Evolutionary conservation across 495 filamentous ascomycete genomes (phyloP).

Genomic region (Recurvomyces mirabilis): DNA sequence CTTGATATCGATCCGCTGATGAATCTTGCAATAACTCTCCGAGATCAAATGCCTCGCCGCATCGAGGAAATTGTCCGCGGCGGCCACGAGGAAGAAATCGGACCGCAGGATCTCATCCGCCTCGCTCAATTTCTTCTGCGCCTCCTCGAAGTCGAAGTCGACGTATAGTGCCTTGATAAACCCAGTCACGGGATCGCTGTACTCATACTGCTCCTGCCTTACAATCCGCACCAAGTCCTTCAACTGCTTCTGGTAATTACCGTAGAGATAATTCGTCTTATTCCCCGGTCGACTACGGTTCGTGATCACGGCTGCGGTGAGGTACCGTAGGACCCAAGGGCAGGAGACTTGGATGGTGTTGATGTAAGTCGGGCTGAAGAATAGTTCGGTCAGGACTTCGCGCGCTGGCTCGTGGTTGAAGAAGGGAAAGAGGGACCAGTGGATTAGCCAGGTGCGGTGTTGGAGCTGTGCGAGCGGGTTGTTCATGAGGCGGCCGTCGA

Average conservation of each 20-base stretch:
- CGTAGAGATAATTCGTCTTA: slow-evolving; percentile 25
- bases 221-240: slow-evolving; percentile 93
- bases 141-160: slow-evolving; percentile 98
- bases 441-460: slow-evolving; percentile 91
- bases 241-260: slow-evolving; percentile 90
- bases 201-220: slow-evolving; percentile 94
- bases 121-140: slow-evolving; percentile 78
- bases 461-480: slow-evolving; percentile 88
- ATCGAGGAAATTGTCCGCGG: slow-evolving; percentile 85
- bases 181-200: slow-evolving; percentile 87
- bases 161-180: slow-evolving; percentile 94
- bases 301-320: slow-evolving; percentile 90
- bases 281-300: slow-evolving; percentile 62
- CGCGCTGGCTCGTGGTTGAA: slow-evolving; percentile 93
- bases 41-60: slow-evolving; percentile 91
- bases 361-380: slow-evolving; percentile 93
- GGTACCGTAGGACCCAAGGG: slow-evolving; percentile 92
- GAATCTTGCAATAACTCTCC: slow-evolving; percentile 98
- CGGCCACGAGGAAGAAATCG: slow-evolving; percentile 87
- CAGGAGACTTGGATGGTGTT: slow-evolving; percentile 98
- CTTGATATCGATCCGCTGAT: slow-evolving; percentile 95
- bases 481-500: slow-evolving; percentile 82
- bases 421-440: slow-evolving; percentile 97
- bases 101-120: slow-evolving; percentile 84
- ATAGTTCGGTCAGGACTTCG: slow-evolving; percentile 82